phyloP scores from a whole-genome alignment of 345 rosid genomes.

The Gossypium thurberi region DNA sequence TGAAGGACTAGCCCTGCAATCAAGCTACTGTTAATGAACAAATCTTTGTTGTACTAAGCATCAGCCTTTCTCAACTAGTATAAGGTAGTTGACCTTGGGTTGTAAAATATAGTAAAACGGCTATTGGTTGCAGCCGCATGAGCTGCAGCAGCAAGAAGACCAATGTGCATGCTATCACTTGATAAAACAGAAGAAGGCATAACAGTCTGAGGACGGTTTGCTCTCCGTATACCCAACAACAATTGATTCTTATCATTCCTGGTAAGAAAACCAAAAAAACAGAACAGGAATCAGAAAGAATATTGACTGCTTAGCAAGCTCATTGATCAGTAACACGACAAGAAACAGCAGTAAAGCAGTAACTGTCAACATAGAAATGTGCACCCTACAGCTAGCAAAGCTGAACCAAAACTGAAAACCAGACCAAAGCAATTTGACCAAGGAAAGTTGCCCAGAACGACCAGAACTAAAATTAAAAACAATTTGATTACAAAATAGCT shows the following conservation, averaged over 20 bases:
- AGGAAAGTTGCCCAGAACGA: no score
- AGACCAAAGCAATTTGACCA: no score
- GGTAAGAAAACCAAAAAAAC: not conserved
- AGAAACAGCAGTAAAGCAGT: not conserved
- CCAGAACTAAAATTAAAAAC: no score
- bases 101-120: slow-evolving; percentile 84
- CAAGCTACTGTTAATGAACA: slow-evolving; percentile 7
- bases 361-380: not conserved
- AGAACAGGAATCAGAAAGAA: not conserved
- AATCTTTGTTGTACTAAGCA: not conserved
- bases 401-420: no score
- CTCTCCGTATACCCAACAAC: slow-evolving; percentile 70
- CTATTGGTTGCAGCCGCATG: slow-evolving; percentile 95
- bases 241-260: slow-evolving; percentile 92
- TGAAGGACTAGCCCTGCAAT: slow-evolving; percentile 55
- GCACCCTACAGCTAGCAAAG: not conserved
- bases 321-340: not conserved
- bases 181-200: slow-evolving; percentile 85
- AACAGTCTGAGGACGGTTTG: slow-evolving; percentile 76
- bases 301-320: not conserved
- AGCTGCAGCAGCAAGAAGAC: slow-evolving; percentile 97
- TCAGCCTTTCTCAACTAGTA: not conserved
- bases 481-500: no score
- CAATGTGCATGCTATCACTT: slow-evolving; percentile 97
- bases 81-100: slow-evolving; percentile 53